Base-by-base conservation (phyloP, 495 filamentous ascomycete species). In the Baudoinia panamericana region DNA sequence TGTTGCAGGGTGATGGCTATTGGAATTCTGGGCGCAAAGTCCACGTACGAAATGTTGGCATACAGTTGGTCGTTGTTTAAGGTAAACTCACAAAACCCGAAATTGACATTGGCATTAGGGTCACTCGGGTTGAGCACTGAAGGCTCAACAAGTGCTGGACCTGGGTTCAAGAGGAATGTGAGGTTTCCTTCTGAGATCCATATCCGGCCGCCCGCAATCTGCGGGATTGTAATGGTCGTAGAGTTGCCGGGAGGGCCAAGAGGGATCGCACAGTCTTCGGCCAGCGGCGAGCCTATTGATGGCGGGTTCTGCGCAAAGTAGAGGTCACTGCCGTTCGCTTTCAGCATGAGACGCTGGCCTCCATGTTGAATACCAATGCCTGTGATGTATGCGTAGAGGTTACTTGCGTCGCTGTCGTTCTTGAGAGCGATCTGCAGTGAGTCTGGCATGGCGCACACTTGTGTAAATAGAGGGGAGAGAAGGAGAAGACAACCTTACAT, bases 51-150 rank as follows among this genome's bases (percentile, higher is more conserved):
- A 50, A 84, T 80, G 52, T 86, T 86, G 35, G 71, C 78, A 53
- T 78, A 86, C 3, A 84, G 65, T 58, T 84, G 73, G 15, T 57
- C 40, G 33, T 53, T 53, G 56, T 82, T 81, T 60, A 69, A 80
- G 2, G 81, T 86, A 56, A 84, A 82, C 54, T 86, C 81, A 58
- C 64, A 69, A 52, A 86, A 86, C 22, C 64, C 68, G 76, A 80
- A 86, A 32, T 56, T 50, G 21, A 72, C 57, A 21, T 71, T 66
- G 53, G 77, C 74, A 50, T 84, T 84, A 0, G 73, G 60, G 53
- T 86, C 81, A 0, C 66, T 58, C 0, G 65, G 56, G 52, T 84
- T 84, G 11, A 72, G 76, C 9, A 77, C 70, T 5, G 70, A 72
- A 0, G 81, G 81, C 56, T 84, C 80, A 17, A 84, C 80, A 3